These are phyloP conservation scores for Diaporthe sp. DNA, from an alignment of 2,329 filamentous ascomycete genomes.

Conservation along the genomic window DNA sequence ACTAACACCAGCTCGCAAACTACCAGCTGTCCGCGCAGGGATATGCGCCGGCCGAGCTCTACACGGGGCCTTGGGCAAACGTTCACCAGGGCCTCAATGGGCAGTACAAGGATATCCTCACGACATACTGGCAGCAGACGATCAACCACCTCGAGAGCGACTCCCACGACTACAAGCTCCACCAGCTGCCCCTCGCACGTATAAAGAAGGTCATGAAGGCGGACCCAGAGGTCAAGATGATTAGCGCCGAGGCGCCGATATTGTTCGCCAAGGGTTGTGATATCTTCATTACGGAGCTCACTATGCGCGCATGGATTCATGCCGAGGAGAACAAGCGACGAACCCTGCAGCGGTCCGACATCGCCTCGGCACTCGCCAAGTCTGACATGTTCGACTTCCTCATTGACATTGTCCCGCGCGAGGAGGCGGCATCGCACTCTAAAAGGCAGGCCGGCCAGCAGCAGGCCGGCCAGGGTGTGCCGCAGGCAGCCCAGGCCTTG, in stretches of 20 bases:
- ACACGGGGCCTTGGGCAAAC: constrained; percentile 95
- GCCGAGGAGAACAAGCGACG: constrained; percentile 98
- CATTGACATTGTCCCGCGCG: constrained; percentile 97
- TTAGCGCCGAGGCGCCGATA: constrained; percentile 97
- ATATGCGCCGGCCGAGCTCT: constrained; percentile 92
- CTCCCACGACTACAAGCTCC: constrained; percentile 97
- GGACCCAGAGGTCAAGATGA: constrained; percentile 99
- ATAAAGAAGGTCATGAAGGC: constrained; percentile 99
- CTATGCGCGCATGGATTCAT: constrained; percentile 99
- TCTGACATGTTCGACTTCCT: constrained; percentile 99
- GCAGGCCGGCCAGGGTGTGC: constrained; percentile 56
- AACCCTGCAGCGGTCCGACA: constrained; percentile 94
- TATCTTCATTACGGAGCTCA: constrained; percentile 98
- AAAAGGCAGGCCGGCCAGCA: constrained; percentile 77
- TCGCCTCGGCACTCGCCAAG: constrained; percentile 94
- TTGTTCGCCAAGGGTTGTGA: constrained; percentile 98
- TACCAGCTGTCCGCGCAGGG: constrained; percentile 84
- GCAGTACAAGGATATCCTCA: constrained; percentile 95
- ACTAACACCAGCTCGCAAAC: constrained; percentile 44
- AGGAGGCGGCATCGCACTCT: constrained; percentile 88
- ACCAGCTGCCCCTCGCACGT: constrained; percentile 94
- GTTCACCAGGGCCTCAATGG: constrained; percentile 96
- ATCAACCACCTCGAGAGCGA: constrained; percentile 96
- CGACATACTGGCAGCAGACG: constrained; percentile 99
- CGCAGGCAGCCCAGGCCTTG: constrained; percentile 64